phyloP scores from a whole-genome alignment of 345 rosid genomes.

The Geranium rotundifolium region DNA sequence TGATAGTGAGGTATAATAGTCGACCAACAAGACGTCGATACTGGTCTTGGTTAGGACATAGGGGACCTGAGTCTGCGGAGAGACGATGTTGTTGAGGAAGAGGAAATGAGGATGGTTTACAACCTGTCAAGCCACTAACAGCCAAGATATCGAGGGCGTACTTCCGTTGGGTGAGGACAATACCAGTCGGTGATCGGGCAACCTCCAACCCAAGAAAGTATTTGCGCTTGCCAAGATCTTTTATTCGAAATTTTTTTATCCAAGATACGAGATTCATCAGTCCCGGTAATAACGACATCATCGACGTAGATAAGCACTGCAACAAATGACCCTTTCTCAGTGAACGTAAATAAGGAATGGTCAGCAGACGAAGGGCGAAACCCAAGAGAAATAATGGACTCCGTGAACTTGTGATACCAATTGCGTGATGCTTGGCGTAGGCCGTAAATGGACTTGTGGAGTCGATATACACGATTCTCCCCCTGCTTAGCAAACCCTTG shows the following conservation, averaged over 20 bases:
- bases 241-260: too few species aligned
- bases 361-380: not conserved
- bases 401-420: not conserved
- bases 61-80: not conserved
- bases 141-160: too few species aligned
- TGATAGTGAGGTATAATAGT: too few species aligned
- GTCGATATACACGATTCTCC: not conserved
- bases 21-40: constrained; percentile 8
- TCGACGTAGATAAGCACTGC: not conserved
- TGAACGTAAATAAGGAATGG: not conserved
- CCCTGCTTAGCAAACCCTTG: not conserved
- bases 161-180: too few species aligned
- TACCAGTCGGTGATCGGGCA: too few species aligned
- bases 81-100: too few species aligned
- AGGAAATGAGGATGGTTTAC: too few species aligned
- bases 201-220: too few species aligned
- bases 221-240: too few species aligned
- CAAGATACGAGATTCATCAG: not conserved
- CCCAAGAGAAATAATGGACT: not conserved
- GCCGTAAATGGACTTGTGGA: not conserved
- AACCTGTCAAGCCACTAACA: not conserved
- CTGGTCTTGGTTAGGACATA: not conserved
- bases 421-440: not conserved
- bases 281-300: not conserved
- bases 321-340: not conserved